Evolutionary conservation across 257 asterid species (phyloP).

Genomic region (Striga asiatica): DNA sequence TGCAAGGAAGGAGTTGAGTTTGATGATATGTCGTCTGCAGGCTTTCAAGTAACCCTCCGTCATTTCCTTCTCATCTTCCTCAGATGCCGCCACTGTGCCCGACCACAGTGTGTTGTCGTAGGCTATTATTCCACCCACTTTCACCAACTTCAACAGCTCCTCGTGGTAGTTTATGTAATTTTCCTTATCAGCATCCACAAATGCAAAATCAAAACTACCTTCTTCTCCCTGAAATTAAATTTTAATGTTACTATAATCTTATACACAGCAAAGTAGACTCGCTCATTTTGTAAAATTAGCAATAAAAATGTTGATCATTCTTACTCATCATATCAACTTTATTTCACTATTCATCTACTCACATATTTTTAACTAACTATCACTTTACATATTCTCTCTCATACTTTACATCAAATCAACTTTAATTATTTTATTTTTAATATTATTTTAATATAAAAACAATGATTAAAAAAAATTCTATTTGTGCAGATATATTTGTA

Average conservation of each 20-base stretch:
- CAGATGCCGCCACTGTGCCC: constrained; percentile 32
- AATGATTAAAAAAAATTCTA: background rate
- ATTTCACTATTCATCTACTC: no score
- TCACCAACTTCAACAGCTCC: constrained; percentile 32
- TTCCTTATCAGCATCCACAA: constrained; percentile 64
- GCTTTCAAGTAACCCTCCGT: constrained; percentile 23
- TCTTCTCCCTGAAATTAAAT: constrained; percentile 30
- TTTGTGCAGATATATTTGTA: no score
- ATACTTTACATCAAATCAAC: no score
- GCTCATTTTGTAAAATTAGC: no score
- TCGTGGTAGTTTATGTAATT: constrained; percentile 54
- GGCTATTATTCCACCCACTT: constrained; percentile 50
- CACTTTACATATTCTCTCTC: no score
- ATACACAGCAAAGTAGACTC: no score
- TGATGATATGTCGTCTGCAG: constrained; percentile 20
- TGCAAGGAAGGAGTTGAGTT: constrained; percentile 41
- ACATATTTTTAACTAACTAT: no score
- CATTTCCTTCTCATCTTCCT: constrained; percentile 46
- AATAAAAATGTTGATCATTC: no score
- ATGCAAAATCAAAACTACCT: constrained; percentile 51
- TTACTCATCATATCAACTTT: no score
- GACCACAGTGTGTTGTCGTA: constrained; percentile 61
- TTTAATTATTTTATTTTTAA: no score
- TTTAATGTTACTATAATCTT: background rate
- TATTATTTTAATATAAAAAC: no score